These are phyloP conservation scores for Chaetomiaceae sp. DNA, from an alignment of 2,329 filamentous ascomycete species.

Conservation along the genomic window DNA sequence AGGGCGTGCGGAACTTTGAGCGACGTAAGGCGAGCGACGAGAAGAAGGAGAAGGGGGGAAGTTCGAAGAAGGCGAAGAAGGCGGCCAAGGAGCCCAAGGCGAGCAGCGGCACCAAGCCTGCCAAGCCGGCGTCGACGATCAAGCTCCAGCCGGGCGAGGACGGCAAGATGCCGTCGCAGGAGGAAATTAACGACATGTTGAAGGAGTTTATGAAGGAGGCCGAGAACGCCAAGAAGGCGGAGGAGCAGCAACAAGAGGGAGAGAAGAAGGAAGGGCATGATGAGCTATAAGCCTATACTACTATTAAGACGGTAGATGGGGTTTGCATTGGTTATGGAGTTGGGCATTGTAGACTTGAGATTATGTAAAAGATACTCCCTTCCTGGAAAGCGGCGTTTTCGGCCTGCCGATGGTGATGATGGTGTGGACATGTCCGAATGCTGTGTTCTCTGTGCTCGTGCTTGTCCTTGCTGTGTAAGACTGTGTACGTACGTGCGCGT, in stretches of 20 bases:
- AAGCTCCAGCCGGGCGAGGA: conserved; percentile 40
- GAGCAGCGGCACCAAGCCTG: conserved; percentile 22
- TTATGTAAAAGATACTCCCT: no score
- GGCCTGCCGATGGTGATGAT: no score
- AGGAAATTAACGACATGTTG: conserved; percentile 51
- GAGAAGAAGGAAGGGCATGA: conserved; percentile 28
- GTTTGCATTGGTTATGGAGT: conserved; percentile 8
- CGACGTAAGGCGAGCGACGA: conserved; percentile 36
- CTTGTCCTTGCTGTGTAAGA: no score
- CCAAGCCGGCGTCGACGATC: conserved; percentile 33
- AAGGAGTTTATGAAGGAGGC: conserved; percentile 38
- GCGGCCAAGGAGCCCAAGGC: conserved; percentile 32
- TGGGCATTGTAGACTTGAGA: not conserved
- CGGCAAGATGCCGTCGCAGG: conserved; percentile 40
- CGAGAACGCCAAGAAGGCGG: conserved; percentile 19
- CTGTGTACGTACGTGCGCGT: no score
- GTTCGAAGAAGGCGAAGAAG: conserved; percentile 27
- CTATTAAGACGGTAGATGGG: not conserved
- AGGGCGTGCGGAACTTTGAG: conserved; percentile 57
- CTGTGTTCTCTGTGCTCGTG: no score
- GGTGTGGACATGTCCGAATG: no score
- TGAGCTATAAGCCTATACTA: conserved; percentile 30
- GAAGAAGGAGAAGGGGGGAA: conserved; percentile 21
- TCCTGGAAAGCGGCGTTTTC: no score
- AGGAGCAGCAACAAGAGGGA: conserved; percentile 19